Conservation (phyloP, 2,329 filamentous ascomycete genomes). For the Alternaria postmessia region DNA sequence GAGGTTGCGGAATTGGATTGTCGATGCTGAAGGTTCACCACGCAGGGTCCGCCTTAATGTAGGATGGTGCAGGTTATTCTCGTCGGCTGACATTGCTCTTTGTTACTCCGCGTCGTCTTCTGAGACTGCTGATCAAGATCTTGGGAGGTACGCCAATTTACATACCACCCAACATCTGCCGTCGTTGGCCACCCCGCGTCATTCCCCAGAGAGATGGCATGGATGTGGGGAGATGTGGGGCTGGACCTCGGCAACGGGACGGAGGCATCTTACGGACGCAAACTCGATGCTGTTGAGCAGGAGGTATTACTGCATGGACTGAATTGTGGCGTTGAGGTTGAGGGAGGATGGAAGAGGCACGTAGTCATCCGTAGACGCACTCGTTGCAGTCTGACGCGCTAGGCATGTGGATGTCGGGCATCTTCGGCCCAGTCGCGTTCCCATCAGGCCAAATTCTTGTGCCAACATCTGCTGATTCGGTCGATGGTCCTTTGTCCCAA, state of each 20-base stretch:
- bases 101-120: background rate
- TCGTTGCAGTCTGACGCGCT: background rate
- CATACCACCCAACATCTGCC: no score
- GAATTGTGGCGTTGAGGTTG: background rate
- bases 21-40: conserved; percentile 27
- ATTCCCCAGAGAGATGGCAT: background rate
- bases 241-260: conserved; percentile 13
- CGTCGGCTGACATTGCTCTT: conserved; percentile 1
- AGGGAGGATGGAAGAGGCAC: background rate
- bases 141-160: background rate
- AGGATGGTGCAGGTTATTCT: conserved; percentile 18
- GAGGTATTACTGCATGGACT: background rate
- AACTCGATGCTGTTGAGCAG: background rate
- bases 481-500: background rate
- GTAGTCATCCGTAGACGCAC: background rate
- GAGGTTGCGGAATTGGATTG: conserved; percentile 47
- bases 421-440: background rate
- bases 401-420: background rate
- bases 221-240: conserved; percentile 19
- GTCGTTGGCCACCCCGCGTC: background rate
- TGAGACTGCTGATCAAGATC: background rate
- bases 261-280: background rate
- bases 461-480: background rate
- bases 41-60: conserved; percentile 26
- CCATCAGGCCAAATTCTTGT: background rate